These are phyloP conservation scores for Globisporangium camurandrum DNA, from an alignment of 352 stramenopile species.

Conservation along the genomic window DNA sequence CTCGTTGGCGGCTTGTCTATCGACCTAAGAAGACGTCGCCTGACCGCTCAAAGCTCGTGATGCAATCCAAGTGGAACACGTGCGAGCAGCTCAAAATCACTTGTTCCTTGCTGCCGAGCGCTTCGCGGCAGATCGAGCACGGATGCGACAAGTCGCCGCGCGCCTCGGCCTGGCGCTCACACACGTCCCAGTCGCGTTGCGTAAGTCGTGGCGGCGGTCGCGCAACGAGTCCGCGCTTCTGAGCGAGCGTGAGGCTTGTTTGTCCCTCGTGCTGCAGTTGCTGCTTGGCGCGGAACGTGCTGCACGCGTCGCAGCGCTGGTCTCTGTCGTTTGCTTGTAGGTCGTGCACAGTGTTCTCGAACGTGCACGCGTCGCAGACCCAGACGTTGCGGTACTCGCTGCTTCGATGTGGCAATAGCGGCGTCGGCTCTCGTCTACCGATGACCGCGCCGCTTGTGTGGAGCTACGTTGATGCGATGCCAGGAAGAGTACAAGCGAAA, in stretches of 20 bases:
- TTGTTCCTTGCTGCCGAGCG: slow-evolving; percentile 64
- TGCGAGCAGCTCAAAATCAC: slow-evolving; percentile 85
- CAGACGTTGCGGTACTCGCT: slow-evolving; percentile 51
- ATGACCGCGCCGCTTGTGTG: background rate
- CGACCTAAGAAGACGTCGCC: too few relatives aligned
- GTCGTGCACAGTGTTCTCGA: slow-evolving; percentile 50
- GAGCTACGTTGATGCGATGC: too few relatives aligned
- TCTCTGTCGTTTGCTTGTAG: slow-evolving; percentile 6
- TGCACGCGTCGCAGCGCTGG: slow-evolving; percentile 44
- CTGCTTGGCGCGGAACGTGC: slow-evolving; percentile 16
- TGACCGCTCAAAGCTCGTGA: slow-evolving; percentile 75
- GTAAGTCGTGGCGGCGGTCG: slow-evolving; percentile 55
- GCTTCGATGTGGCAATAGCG: background rate
- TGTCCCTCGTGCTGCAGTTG: too few relatives aligned
- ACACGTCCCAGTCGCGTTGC: slow-evolving; percentile 58
- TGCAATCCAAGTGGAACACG: slow-evolving; percentile 77
- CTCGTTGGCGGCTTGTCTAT: too few relatives aligned
- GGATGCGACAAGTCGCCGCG: slow-evolving; percentile 53
- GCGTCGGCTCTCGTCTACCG: background rate
- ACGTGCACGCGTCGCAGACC: slow-evolving; percentile 73
- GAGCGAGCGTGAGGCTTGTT: slow-evolving; percentile 43
- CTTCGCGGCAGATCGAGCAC: slow-evolving; percentile 79
- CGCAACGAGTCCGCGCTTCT: slow-evolving; percentile 57
- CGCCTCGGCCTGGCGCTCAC: slow-evolving; percentile 53
- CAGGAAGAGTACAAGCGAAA: too few relatives aligned